Percentiles rank a stretch among this genome's conserved stretches.
phyloP scores from a whole-genome alignment of 2,329 filamentous ascomycete species.

The Ascochyta viciae-villosae region DNA sequence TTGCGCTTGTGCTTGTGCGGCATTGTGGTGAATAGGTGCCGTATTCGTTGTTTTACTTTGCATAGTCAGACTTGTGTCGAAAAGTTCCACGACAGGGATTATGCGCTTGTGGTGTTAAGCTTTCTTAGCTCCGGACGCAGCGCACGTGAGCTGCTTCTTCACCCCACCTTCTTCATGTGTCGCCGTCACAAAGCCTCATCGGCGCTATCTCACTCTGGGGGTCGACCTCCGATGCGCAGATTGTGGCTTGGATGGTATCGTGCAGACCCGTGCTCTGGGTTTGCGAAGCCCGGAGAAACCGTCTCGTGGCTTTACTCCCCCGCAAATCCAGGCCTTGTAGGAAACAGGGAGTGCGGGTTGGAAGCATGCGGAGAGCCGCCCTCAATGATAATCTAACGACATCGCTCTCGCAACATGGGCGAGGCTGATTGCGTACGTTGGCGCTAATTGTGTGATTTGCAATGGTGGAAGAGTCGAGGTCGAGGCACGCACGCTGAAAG shows the following conservation, averaged over 20 bases:
- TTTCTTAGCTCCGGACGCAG: background rate
- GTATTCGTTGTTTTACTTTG: background rate
- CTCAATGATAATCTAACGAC: background rate
- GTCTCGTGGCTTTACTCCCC: background rate
- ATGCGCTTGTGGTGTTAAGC: constrained; percentile 12
- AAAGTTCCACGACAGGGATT: constrained; percentile 14
- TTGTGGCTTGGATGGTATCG: constrained; percentile 8
- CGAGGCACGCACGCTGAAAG: too few relatives aligned
- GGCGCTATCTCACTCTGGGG: background rate
- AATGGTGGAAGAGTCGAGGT: background rate
- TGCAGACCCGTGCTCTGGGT: background rate
- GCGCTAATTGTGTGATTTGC: background rate
- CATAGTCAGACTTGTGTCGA: constrained; percentile 1
- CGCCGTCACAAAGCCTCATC: background rate
- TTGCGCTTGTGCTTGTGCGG: constrained; percentile 86
- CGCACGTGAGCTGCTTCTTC: constrained; percentile 1
- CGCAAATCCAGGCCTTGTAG: constrained; percentile 7
- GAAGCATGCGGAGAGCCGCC: background rate
- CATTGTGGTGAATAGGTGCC: constrained; percentile 59
- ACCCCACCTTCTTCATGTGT: constrained; percentile 4
- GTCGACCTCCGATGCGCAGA: background rate
- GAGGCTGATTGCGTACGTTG: background rate
- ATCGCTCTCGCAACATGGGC: background rate
- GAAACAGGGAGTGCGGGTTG: background rate
- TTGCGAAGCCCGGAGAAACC: constrained; percentile 3